These are phyloP conservation scores for Polychytrium aggregatum DNA, from an alignment of 192 early-diverging fungal genomes.

Conservation along the genomic window DNA sequence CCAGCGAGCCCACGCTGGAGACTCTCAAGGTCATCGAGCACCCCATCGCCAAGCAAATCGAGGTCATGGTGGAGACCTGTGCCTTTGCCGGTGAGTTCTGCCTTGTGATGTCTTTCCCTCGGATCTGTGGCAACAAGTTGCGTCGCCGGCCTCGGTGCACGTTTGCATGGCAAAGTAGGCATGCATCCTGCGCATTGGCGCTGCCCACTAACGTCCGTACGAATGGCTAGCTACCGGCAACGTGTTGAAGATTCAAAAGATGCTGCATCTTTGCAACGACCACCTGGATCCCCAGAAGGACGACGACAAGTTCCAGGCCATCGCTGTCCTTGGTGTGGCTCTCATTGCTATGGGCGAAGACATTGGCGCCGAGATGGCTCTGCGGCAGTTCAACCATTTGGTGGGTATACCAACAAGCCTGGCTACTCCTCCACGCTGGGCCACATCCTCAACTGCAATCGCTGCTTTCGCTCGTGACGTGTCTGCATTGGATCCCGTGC, in stretches of 20 bases:
- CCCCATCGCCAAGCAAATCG: conserved; percentile 80
- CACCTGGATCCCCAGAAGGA: conserved; percentile 83
- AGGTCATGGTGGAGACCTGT: conserved; percentile 77
- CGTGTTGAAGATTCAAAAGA: conserved; percentile 90
- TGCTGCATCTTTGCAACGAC: conserved; percentile 93
- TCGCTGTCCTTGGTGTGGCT: conserved; percentile 91
- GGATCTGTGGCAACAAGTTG: conserved; percentile 1
- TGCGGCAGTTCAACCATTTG: conserved; percentile 91
- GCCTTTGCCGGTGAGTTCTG: conserved; percentile 63
- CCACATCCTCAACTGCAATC: too few relatives aligned
- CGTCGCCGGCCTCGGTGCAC: not conserved
- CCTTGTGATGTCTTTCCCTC: too few relatives aligned
- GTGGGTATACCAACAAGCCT: too few relatives aligned
- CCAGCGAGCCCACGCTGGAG: conserved; percentile 80
- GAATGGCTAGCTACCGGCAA: conserved; percentile 68
- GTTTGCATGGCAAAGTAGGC: not conserved
- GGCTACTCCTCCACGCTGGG: too few relatives aligned
- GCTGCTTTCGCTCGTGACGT: too few relatives aligned
- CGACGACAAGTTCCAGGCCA: conserved; percentile 79
- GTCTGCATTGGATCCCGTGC: too few relatives aligned
- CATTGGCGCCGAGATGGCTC: conserved; percentile 89
- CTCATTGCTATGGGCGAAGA: conserved; percentile 96
- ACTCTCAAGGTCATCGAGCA: conserved; percentile 91
- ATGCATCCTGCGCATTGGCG: too few relatives aligned
- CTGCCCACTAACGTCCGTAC: not conserved